phyloP scores from a whole-genome alignment of 176 grass and related monocot genomes.

The Hsuehochloa calcarea region DNA sequence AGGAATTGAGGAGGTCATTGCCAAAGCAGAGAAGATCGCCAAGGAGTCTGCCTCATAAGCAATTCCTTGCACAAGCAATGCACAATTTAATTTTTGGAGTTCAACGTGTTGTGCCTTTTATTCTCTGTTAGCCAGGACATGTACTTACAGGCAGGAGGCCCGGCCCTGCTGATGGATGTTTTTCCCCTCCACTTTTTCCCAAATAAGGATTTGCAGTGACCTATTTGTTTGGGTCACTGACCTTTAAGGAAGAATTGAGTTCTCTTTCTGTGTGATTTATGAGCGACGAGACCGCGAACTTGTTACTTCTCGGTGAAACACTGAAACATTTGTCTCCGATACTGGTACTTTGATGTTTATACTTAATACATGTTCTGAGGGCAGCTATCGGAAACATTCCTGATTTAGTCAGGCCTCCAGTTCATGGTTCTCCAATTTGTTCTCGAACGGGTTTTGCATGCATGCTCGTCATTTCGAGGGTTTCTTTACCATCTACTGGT shows the following conservation, averaged over 20 bases:
- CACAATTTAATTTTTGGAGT: slow-evolving; percentile 31
- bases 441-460: neutral
- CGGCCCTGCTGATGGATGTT: slow-evolving; percentile 42
- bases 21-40: slow-evolving; percentile 92
- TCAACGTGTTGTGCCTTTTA: slow-evolving; percentile 38
- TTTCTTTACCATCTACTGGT: neutral
- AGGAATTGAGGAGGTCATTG: slow-evolving; percentile 91
- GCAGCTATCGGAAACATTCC: neutral
- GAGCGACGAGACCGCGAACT: slow-evolving; percentile 13
- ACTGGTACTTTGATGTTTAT: neutral
- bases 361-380: neutral
- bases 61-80: slow-evolving; percentile 2
- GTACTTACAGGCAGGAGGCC: slow-evolving; percentile 44
- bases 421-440: neutral
- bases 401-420: neutral
- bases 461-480: neutral
- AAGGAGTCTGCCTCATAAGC: slow-evolving; percentile 72
- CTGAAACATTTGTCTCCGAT: slow-evolving; percentile 2
- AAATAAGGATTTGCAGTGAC: slow-evolving; percentile 52
- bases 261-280: slow-evolving; percentile 28
- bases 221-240: slow-evolving; percentile 31
- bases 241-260: slow-evolving; percentile 37
- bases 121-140: slow-evolving; percentile 44
- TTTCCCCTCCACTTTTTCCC: slow-evolving; percentile 16
- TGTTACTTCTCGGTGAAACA: slow-evolving; percentile 30